Conservation (phyloP, 2,329 filamentous ascomycete genomes). For the Diaporthe aspalathi region DNA sequence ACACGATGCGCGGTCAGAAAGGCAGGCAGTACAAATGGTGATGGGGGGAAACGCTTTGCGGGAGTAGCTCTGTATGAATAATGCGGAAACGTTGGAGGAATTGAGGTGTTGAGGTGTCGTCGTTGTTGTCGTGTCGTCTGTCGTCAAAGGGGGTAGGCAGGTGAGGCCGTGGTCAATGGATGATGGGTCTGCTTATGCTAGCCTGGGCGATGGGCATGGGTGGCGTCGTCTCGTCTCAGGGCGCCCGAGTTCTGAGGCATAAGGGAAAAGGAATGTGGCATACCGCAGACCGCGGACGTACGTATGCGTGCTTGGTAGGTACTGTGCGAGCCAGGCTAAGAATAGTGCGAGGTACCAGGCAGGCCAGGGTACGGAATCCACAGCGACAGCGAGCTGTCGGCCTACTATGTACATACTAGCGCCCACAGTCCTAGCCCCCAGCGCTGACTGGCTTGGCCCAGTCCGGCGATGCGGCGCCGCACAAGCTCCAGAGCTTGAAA, state of each 20-base stretch:
- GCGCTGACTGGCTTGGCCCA: constrained; percentile 7
- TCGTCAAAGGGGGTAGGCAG: background rate
- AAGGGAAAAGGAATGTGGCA: background rate
- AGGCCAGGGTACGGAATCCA: constrained; percentile 6
- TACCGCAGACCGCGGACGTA: background rate
- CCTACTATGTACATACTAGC: background rate
- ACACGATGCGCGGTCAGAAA: constrained; percentile 2
- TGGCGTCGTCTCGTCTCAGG: constrained; percentile 31
- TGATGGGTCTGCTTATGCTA: constrained; percentile 30
- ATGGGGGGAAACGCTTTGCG: background rate
- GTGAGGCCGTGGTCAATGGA: constrained; percentile 14
- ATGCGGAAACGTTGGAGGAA: background rate
- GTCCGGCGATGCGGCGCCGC: too few relatives aligned
- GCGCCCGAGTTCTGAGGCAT: constrained; percentile 26
- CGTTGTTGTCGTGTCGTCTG: constrained; percentile 8
- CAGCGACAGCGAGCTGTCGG: background rate
- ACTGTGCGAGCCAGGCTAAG: constrained; percentile 26
- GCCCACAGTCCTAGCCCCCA: background rate
- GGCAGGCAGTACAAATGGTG: constrained; percentile 6
- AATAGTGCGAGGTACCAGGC: background rate
- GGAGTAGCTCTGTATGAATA: background rate
- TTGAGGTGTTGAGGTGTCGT: constrained; percentile 18
- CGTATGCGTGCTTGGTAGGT: background rate
- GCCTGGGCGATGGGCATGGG: constrained; percentile 5
- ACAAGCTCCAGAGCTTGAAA: constrained; percentile 27